A percentile compares a stretch with the other conserved stretches of the same genome.
Evolutionary conservation across 2,329 filamentous ascomycete genomes (phyloP).

Genomic region (Elsinoe perseae): DNA sequence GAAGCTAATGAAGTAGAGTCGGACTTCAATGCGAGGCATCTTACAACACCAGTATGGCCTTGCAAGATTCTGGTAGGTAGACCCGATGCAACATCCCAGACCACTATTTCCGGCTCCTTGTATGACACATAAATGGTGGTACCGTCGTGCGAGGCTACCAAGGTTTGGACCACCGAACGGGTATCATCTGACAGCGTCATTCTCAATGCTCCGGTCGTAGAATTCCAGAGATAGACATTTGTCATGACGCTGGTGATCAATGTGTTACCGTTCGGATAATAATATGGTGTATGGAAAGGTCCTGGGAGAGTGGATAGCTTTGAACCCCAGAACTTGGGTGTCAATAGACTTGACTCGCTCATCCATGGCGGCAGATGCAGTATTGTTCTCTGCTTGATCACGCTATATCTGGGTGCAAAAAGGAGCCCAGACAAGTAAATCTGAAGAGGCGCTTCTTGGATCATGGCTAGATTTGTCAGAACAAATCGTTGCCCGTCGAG

Average conservation of each 20-base stretch:
- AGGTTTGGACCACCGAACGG: too few relatives aligned
- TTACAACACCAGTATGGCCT: too few relatives aligned
- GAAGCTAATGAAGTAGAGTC: too few relatives aligned
- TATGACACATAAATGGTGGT: too few relatives aligned
- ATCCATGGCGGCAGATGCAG: background rate
- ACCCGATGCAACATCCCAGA: too few relatives aligned
- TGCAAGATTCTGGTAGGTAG: too few relatives aligned
- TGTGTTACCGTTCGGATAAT: background rate
- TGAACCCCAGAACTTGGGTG: background rate
- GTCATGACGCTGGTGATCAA: background rate
- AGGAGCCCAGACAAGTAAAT: background rate
- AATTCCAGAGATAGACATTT: background rate
- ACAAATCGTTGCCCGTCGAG: constrained; percentile 31
- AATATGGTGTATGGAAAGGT: background rate
- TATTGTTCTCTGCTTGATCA: background rate
- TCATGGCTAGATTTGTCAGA: constrained; percentile 24
- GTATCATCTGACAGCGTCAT: background rate
- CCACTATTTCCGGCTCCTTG: too few relatives aligned
- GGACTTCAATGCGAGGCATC: too few relatives aligned
- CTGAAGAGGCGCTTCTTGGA: constrained; percentile 22
- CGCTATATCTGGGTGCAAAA: background rate
- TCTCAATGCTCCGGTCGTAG: background rate
- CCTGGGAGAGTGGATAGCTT: background rate
- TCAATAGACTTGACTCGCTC: background rate
- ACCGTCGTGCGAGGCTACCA: too few relatives aligned